These are phyloP conservation scores for Prunus dulcis DNA, from an alignment of 306 rosid genomes.

Conservation along the genomic window DNA sequence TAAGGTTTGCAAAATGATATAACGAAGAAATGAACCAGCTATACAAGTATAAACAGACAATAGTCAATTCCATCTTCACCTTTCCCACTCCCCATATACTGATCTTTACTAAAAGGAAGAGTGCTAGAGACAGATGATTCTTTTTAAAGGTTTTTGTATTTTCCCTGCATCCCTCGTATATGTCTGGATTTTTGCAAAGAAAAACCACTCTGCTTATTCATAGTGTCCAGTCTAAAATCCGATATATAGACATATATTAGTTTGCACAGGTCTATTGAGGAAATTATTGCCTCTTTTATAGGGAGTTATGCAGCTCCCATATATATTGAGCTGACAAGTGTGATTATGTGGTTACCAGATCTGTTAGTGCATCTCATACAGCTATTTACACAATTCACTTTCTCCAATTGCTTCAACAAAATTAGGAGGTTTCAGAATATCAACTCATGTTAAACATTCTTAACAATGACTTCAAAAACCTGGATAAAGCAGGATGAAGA, in stretches of 20 bases:
- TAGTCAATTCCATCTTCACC: neutral
- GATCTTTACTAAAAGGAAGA: neutral
- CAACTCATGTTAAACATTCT: neutral
- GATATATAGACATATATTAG: neutral
- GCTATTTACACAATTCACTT: neutral
- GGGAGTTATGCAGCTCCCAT: neutral
- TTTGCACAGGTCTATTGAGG: neutral
- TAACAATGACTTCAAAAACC: conserved; percentile 37
- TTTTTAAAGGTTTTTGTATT: neutral
- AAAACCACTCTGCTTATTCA: neutral
- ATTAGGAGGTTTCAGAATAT: conserved; percentile 3
- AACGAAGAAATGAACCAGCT: neutral
- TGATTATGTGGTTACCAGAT: neutral
- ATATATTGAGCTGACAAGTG: neutral
- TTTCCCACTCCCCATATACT: neutral
- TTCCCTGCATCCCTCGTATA: neutral
- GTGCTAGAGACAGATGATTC: neutral
- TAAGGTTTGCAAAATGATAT: neutral
- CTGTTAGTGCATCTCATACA: neutral
- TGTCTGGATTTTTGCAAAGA: neutral
- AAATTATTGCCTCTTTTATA: neutral
- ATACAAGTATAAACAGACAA: neutral
- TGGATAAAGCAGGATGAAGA: conserved; percentile 75
- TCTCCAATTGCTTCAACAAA: neutral
- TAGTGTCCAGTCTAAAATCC: neutral